Percentiles rank a stretch among this genome's conserved stretches.
These are phyloP conservation scores for Alternaria sp. DNA, from an alignment of 2,329 filamentous ascomycete genomes.

Conservation along the genomic window DNA sequence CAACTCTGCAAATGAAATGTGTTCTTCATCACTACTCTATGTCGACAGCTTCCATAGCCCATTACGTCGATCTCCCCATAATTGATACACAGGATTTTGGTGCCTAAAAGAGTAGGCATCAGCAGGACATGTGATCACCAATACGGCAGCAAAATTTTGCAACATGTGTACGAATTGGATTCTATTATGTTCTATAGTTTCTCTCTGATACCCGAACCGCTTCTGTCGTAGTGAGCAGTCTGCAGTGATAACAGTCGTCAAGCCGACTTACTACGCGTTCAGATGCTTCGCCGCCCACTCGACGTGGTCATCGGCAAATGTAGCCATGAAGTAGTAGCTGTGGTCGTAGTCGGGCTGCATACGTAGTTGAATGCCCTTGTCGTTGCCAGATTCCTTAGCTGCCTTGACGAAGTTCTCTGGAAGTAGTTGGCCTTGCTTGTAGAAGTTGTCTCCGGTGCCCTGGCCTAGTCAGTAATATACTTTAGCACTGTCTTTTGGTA, in stretches of 20 bases:
- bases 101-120: neutral
- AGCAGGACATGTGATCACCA: neutral
- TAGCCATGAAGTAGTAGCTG: slow-evolving; percentile 95
- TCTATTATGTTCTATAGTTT: slow-evolving; percentile 34
- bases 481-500: neutral
- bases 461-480: slow-evolving; percentile 41
- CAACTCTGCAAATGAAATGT: neutral
- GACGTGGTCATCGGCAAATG: slow-evolving; percentile 89
- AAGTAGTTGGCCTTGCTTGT: slow-evolving; percentile 90
- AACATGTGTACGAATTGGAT: neutral
- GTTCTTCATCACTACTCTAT: neutral
- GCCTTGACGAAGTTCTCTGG: slow-evolving; percentile 91
- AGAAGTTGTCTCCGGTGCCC: slow-evolving; percentile 96
- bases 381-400: slow-evolving; percentile 76
- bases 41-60: neutral
- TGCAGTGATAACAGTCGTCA: neutral
- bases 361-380: slow-evolving; percentile 75
- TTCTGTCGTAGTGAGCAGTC: slow-evolving; percentile 47
- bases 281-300: slow-evolving; percentile 91
- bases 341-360: slow-evolving; percentile 96
- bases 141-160: neutral
- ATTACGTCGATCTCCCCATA: neutral
- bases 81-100: neutral
- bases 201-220: slow-evolving; percentile 33
- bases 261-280: slow-evolving; percentile 60